phyloP scores from a whole-genome alignment of 2,329 filamentous ascomycete genomes.

The Botrytis tulipae region DNA sequence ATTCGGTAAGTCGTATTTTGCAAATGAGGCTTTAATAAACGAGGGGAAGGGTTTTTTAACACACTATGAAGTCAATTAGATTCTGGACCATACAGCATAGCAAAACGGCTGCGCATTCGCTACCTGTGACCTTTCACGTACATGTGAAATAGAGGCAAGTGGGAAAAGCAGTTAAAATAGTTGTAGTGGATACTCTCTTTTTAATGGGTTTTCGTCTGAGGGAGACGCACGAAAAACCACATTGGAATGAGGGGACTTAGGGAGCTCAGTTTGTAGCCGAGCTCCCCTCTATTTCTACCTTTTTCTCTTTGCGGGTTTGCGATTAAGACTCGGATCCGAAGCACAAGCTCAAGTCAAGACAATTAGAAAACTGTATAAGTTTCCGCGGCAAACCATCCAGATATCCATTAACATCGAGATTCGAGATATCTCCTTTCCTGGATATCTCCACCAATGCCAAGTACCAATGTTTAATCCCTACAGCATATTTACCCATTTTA shows the following conservation, averaged over 20 bases:
- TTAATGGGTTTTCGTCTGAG: neutral
- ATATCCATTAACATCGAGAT: neutral
- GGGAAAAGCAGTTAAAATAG: neutral
- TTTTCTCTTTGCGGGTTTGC: neutral
- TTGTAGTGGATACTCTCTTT: neutral
- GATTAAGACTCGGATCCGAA: neutral
- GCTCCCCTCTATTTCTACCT: neutral
- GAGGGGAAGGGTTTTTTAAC: neutral
- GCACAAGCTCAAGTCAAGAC: neutral
- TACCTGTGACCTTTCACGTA: conserved; percentile 2
- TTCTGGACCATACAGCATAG: neutral
- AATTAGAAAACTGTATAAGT: neutral
- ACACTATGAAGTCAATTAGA: neutral
- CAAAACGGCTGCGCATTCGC: neutral
- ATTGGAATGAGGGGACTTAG: neutral
- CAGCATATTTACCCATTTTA: neutral
- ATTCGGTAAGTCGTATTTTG: neutral
- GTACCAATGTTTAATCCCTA: neutral
- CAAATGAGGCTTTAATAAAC: neutral
- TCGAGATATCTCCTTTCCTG: neutral
- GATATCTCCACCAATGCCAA: neutral
- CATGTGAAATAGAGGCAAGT: neutral
- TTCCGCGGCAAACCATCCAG: neutral
- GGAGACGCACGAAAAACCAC: neutral
- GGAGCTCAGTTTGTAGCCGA: conserved; percentile 1